Base-by-base conservation (phyloP, 164 flowering plant genomes). In the Cinnamomum micranthum region DNA sequence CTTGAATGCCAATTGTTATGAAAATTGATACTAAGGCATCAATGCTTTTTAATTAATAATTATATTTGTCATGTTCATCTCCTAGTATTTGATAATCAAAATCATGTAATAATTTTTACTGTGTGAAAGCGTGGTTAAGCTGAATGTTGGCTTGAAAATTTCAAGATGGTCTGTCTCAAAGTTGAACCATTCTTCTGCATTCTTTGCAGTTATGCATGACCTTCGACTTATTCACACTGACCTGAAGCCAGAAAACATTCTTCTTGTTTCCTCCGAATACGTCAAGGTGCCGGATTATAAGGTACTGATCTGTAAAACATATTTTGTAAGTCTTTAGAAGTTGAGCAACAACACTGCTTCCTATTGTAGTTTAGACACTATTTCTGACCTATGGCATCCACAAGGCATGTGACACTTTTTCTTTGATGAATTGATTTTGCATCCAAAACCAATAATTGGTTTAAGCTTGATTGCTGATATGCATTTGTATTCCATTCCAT, bases 211-310 rank as follows among this genome's bases (percentile, higher is more conserved):
- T 83, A 92, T 94, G 98, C 97, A 94, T 83, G 98, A 92, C 71
- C 77, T 94, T 50, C 89, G 84, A 69, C 88, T 94, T 27, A 92
- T 94, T 71, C 98, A 94, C 86, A 94, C 98, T 63, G 98, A 94
- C 80, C 75, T 94, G 85, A 94, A 94, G 86, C 98, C 98, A 51
- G 98, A 94, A 81, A 94, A 94, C 74, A 90, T 92, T 80, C 96
- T 94, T 72, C 89, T 94, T 72, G 94, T 92, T 24, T 94, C 96
- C 58, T 81, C 98, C 0, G 97, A 92, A 52, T 90, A 77, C 77
- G 70, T 94, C 47, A 92, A 87, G 83, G 89, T 94, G 73, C 96
- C 93, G n/a, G 97, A 92, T 68, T 87, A 90, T 76, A 94, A 89
- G 97, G 98, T 94, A 82, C 71, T 19, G 4, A 55, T 55, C 20